A percentile compares a stretch with the other conserved stretches of the same genome.
These are phyloP conservation scores for Candida silvicultrix DNA, from an alignment of 805 yeast species.

Conservation along the genomic window DNA sequence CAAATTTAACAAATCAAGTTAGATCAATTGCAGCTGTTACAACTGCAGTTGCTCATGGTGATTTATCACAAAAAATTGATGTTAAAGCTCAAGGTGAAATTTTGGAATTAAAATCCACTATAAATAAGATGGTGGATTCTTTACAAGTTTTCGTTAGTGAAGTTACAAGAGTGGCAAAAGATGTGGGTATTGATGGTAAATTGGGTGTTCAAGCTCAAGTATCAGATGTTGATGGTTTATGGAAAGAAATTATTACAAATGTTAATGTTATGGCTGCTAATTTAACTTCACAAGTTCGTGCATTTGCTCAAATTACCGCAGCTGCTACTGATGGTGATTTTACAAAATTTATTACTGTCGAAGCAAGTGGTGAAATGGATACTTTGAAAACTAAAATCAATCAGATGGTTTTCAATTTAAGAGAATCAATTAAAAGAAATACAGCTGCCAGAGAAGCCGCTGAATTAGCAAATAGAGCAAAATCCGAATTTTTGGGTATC, in stretches of 20 bases:
- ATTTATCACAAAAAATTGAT: slow-evolving; percentile 79
- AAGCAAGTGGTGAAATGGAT: slow-evolving; percentile 87
- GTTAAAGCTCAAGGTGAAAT: slow-evolving; percentile 92
- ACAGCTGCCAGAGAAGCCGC: slow-evolving; percentile 95
- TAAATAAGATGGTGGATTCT: slow-evolving; percentile 90
- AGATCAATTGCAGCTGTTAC: slow-evolving; percentile 91
- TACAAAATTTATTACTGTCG: slow-evolving; percentile 84
- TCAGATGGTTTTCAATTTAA: slow-evolving; percentile 79
- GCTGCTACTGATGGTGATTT: slow-evolving; percentile 94
- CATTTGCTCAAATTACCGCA: slow-evolving; percentile 88
- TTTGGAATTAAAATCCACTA: slow-evolving; percentile 76
- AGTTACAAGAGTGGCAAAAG: slow-evolving; percentile 85
- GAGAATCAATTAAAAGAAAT: slow-evolving; percentile 86
- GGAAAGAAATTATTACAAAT: slow-evolving; percentile 89
- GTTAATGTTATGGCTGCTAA: slow-evolving; percentile 95
- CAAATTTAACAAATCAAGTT: slow-evolving; percentile 85
- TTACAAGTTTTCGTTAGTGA: slow-evolving; percentile 83
- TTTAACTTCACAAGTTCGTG: slow-evolving; percentile 86
- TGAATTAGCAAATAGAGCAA: slow-evolving; percentile 82
- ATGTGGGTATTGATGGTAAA: slow-evolving; percentile 91
- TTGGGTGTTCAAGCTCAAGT: slow-evolving; percentile 91
- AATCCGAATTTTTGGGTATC: slow-evolving; percentile 85
- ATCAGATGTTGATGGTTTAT: slow-evolving; percentile 81
- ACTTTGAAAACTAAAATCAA: slow-evolving; percentile 46
- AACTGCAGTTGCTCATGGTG: slow-evolving; percentile 92